Conservation (phyloP, 805 yeast genomes). For the Phaffomyces opuntiae region DNA sequence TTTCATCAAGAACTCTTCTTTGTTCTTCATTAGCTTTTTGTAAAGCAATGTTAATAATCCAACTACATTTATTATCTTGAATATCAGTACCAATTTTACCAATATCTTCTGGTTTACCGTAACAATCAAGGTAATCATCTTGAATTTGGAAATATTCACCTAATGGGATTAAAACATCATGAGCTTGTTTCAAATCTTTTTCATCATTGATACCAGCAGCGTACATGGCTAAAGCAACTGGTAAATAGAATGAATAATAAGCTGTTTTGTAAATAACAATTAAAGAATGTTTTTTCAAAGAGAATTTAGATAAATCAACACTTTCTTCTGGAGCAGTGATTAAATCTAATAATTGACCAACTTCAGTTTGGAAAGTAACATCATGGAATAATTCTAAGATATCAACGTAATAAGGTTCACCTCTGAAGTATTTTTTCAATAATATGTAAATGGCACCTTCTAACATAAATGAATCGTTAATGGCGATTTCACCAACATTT, state of each 20-base stretch:
- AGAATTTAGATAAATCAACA: conserved; percentile 82
- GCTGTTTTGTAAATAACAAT: conserved; percentile 97
- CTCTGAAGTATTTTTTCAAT: conserved; percentile 81
- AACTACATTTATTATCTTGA: conserved; percentile 96
- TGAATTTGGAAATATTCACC: conserved; percentile 99
- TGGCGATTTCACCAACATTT: conserved; percentile 87
- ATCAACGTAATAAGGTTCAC: conserved; percentile 80
- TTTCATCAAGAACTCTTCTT: conserved; percentile 72
- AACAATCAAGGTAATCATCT: conserved; percentile 95
- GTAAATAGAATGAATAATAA: conserved; percentile 92
- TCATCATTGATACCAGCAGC: conserved; percentile 73
- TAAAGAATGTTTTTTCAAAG: conserved; percentile 85
- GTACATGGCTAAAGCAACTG: conserved; percentile 95
- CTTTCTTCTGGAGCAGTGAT: conserved; percentile 96
- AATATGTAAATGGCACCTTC: conserved; percentile 90
- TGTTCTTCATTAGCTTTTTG: conserved; percentile 72
- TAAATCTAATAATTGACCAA: conserved; percentile 92
- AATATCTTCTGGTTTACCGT: conserved; percentile 94
- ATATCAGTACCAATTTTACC: conserved; percentile 99
- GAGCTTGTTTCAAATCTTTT: conserved; percentile 79
- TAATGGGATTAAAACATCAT: conserved; percentile 80
- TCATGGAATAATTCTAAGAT: conserved; percentile 92
- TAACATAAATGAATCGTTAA: conserved; percentile 94
- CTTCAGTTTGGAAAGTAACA: conserved; percentile 94
- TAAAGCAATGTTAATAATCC: conserved; percentile 94